Evolutionary conservation across 2,329 filamentous ascomycete genomes (phyloP).

Genomic region (Fusarium drepaniforme): DNA sequence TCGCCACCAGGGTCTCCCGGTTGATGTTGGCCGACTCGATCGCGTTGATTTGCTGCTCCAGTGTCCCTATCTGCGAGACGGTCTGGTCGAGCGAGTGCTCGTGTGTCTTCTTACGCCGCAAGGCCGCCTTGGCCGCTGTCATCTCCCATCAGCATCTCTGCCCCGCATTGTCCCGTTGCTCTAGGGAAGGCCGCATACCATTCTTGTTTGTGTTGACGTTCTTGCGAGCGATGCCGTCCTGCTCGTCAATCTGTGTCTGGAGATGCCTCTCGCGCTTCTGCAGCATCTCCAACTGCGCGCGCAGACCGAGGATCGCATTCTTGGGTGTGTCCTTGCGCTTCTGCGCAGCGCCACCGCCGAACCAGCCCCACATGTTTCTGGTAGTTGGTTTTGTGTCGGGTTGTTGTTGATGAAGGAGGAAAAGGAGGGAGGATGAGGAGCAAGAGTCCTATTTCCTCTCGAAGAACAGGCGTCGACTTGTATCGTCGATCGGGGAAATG

Average conservation of each 20-base stretch:
- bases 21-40: constrained; percentile 99
- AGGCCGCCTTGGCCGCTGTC: constrained; percentile 86
- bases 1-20: constrained; percentile 92
- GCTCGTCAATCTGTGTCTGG: constrained; percentile 92
- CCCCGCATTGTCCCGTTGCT: constrained; percentile 20
- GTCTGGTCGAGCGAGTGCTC: constrained; percentile 95
- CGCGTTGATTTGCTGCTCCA: constrained; percentile 95
- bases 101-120: constrained; percentile 94
- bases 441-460: constrained; percentile 27
- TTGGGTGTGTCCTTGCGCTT: constrained; percentile 95
- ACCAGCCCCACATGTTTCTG: constrained; percentile 83
- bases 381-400: constrained; percentile 19
- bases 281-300: constrained; percentile 95
- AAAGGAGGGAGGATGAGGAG: constrained; percentile 16
- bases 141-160: constrained; percentile 38
- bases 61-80: constrained; percentile 85
- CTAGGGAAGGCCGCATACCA: constrained; percentile 67
- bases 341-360: constrained; percentile 84
- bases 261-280: constrained; percentile 96
- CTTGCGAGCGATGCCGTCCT: constrained; percentile 90
- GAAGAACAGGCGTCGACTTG: constrained; percentile 9
- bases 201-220: constrained; percentile 89
- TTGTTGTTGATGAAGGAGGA: constrained; percentile 4
- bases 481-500: constrained; percentile 36
- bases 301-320: constrained; percentile 91